phyloP scores from a whole-genome alignment of 768 basidiomycete genomes.

The Termitomyces sp. region DNA sequence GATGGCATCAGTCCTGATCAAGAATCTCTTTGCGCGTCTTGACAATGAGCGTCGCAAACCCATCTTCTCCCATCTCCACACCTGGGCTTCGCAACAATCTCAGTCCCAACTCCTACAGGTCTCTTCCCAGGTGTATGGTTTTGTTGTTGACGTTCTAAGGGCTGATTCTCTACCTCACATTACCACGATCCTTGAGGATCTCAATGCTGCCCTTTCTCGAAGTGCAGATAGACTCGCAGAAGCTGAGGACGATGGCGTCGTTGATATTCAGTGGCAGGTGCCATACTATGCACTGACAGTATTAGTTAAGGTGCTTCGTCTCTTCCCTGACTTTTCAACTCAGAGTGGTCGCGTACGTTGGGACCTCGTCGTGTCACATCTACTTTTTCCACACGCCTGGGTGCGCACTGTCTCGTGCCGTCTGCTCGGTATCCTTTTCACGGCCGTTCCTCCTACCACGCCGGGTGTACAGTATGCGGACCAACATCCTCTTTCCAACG shows the following conservation, averaged over 20 bases:
- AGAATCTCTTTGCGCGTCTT: constrained; percentile 65
- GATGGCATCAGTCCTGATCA: constrained; percentile 81
- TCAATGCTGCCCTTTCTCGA: constrained; percentile 40
- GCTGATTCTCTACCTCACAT: constrained; percentile 39
- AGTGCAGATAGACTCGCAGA: constrained; percentile 34
- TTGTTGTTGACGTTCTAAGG: constrained; percentile 67
- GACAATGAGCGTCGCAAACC: constrained; percentile 49
- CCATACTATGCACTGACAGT: constrained; percentile 76
- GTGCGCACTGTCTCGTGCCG: constrained; percentile 79
- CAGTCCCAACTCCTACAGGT: constrained; percentile 65
- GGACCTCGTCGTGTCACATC: constrained; percentile 54
- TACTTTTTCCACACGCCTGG: constrained; percentile 93
- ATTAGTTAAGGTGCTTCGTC: constrained; percentile 54
- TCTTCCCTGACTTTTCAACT: constrained; percentile 44
- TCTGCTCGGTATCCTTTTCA: constrained; percentile 67
- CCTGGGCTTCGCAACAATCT: constrained; percentile 66
- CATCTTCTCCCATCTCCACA: constrained; percentile 66
- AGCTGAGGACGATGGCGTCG: constrained; percentile 37
- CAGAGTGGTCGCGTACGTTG: constrained; percentile 51
- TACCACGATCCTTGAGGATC: constrained; percentile 47
- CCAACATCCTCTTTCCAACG: constrained; percentile 43
- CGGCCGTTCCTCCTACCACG: constrained; percentile 37
- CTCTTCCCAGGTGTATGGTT: constrained; percentile 76
- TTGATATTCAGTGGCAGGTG: constrained; percentile 71
- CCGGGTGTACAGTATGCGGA: constrained; percentile 25